A percentile compares a stretch with the other conserved stretches of the same genome.
These are phyloP conservation scores for Cutaneotrichosporon dermatis DNA, from an alignment of 1,284 basidiomycete species.

Conservation along the genomic window DNA sequence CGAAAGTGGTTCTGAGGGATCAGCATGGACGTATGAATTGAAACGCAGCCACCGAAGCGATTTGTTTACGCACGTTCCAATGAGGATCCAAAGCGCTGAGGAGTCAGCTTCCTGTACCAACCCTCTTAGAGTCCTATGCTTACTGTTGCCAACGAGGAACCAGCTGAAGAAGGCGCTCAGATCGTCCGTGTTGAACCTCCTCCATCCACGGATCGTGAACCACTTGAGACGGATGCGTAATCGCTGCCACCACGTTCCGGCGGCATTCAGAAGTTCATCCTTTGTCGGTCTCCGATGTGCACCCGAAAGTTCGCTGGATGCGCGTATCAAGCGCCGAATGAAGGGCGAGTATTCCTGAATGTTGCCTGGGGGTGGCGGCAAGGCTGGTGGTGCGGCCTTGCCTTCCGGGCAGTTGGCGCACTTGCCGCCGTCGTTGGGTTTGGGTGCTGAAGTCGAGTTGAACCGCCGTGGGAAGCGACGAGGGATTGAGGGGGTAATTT, in stretches of 20 bases:
- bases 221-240: slow-evolving; percentile 91
- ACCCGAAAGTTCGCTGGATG: slow-evolving; percentile 23
- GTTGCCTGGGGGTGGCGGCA: slow-evolving; percentile 13
- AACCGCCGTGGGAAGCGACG: slow-evolving; percentile 1
- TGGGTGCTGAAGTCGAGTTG: not conserved
- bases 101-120: not conserved
- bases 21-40: slow-evolving; percentile 5
- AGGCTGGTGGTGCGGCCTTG: slow-evolving; percentile 3
- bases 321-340: slow-evolving; percentile 60
- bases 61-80: slow-evolving; percentile 74
- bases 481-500: not conserved
- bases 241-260: slow-evolving; percentile 85
- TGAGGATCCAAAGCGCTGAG: slow-evolving; percentile 65
- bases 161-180: slow-evolving; percentile 94
- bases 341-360: slow-evolving; percentile 67
- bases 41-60: not conserved
- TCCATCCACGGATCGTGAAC: slow-evolving; percentile 93
- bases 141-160: slow-evolving; percentile 84
- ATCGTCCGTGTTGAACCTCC: slow-evolving; percentile 94
- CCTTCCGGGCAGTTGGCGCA: slow-evolving; percentile 3
- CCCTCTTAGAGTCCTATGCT: slow-evolving; percentile 10
- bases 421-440: not conserved
- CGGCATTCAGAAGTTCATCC: slow-evolving; percentile 80
- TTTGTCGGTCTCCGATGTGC: slow-evolving; percentile 73
- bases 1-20: slow-evolving; percentile 76